Percentiles rank a stretch among this genome's conserved stretches.
These are phyloP conservation scores for Spongospora subterranea DNA, from an alignment of 208 protist genomes.

Conservation along the genomic window DNA sequence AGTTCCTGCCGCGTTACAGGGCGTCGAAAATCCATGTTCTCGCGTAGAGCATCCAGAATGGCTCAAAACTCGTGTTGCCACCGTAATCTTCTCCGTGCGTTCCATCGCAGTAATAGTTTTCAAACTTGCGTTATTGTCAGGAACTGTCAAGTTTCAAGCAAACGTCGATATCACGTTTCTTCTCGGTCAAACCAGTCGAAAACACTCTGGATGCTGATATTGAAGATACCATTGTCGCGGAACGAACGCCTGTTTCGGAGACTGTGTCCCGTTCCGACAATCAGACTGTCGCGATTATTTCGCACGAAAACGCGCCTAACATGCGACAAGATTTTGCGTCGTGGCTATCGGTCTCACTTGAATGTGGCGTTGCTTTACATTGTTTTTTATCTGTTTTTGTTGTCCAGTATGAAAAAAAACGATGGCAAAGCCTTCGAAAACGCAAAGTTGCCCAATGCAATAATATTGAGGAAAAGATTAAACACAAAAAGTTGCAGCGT, in stretches of 20 bases:
- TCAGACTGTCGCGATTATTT: not conserved
- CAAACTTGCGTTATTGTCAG: not conserved
- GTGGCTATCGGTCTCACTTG: not conserved
- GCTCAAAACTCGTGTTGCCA: conserved; percentile 76
- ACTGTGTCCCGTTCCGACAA: not conserved
- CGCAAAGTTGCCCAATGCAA: not conserved
- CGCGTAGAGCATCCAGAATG: conserved; percentile 95
- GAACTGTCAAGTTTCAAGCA: not conserved
- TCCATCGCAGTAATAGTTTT: too few species aligned
- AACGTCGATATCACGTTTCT: not conserved
- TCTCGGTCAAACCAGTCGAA: not conserved
- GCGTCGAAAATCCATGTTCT: conserved; percentile 93
- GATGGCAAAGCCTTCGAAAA: not conserved
- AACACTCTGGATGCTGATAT: conserved; percentile 8
- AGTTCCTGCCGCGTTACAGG: conserved; percentile 97
- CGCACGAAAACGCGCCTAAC: not conserved
- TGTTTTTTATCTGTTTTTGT: not conserved
- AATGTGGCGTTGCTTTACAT: not conserved
- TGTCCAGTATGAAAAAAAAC: conserved; percentile 29
- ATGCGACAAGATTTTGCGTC: conserved; percentile 18
- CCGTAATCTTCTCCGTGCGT: conserved; percentile 57
- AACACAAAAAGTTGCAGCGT: not conserved
- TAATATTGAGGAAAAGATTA: not conserved
- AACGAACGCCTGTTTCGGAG: not conserved
- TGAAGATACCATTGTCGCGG: not conserved